phyloP scores from a whole-genome alignment of 2,329 filamentous ascomycete species.

The Taxawa tesnikishii region DNA sequence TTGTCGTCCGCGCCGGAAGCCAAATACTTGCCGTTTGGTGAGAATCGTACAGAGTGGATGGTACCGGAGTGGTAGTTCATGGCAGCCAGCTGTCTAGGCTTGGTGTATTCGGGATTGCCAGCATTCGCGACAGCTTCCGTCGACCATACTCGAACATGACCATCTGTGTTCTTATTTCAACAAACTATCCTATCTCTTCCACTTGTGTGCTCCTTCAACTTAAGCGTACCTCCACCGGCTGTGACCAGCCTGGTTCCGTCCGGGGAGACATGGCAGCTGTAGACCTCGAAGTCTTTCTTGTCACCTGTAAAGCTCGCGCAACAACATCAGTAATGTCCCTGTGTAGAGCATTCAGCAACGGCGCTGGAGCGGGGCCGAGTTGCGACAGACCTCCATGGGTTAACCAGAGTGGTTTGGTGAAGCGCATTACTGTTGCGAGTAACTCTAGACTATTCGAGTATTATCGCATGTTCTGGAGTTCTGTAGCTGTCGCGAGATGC shows the following conservation, averaged over 20 bases:
- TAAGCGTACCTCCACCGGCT: constrained; percentile 67
- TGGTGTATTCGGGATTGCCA: constrained; percentile 55
- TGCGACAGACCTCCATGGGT: constrained; percentile 65
- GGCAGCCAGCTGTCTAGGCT: constrained; percentile 86
- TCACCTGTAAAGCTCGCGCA: constrained; percentile 48
- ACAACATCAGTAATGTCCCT: no score
- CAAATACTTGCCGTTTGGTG: constrained; percentile 85
- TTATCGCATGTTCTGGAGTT: not conserved
- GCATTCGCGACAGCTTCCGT: constrained; percentile 85
- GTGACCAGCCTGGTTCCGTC: constrained; percentile 88
- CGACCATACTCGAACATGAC: constrained; percentile 95
- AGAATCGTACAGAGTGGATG: constrained; percentile 94
- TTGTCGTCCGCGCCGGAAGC: constrained; percentile 97
- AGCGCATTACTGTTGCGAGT: constrained; percentile 26
- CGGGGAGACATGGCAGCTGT: constrained; percentile 93
- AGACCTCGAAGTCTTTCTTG: constrained; percentile 96
- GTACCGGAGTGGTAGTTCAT: constrained; percentile 98
- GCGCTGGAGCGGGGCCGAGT: not conserved
- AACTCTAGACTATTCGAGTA: not conserved
- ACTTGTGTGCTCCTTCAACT: not conserved
- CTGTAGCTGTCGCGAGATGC: not conserved
- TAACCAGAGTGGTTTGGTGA: constrained; percentile 93
- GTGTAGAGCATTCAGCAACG: not conserved
- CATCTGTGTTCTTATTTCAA: constrained; percentile 44
- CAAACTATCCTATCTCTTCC: not conserved